Conservation (phyloP, 2,329 filamentous ascomycete species). For the Ophiocordyceps robertsii region DNA sequence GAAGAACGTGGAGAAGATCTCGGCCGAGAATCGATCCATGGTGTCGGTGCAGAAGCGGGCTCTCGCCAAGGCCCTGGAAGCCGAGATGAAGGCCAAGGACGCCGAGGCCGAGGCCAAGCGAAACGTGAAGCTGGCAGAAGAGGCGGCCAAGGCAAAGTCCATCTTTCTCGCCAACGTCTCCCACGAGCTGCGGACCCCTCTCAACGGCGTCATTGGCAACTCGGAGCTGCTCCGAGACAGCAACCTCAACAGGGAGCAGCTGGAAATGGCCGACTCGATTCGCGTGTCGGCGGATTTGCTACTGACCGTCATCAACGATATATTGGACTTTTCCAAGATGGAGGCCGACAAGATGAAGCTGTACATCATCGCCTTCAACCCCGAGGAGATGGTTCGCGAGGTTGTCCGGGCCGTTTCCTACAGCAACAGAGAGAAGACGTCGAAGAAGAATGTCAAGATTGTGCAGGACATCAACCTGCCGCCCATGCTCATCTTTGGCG, state of each 20-base stretch:
- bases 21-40: slow-evolving; percentile 67
- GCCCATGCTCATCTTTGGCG: slow-evolving; percentile 57
- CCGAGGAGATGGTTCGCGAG: slow-evolving; percentile 52
- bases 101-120: slow-evolving; percentile 65
- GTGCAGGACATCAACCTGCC: slow-evolving; percentile 60
- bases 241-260: slow-evolving; percentile 59
- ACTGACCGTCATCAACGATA: slow-evolving; percentile 90
- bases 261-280: slow-evolving; percentile 79
- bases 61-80: slow-evolving; percentile 55
- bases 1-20: slow-evolving; percentile 63
- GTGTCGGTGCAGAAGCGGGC: slow-evolving; percentile 63
- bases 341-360: slow-evolving; percentile 80
- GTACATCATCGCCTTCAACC: slow-evolving; percentile 56
- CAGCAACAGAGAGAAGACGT: slow-evolving; percentile 50
- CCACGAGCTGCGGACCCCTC: slow-evolving; percentile 68
- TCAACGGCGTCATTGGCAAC: slow-evolving; percentile 83
- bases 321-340: slow-evolving; percentile 89
- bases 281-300: slow-evolving; percentile 75
- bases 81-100: slow-evolving; percentile 62
- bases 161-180: slow-evolving; percentile 73
- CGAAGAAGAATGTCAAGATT: slow-evolving; percentile 48
- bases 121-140: slow-evolving; percentile 70
- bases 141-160: slow-evolving; percentile 70
- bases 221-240: slow-evolving; percentile 72
- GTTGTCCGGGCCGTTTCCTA: slow-evolving; percentile 54